Evolutionary conservation across 768 basidiomycete genomes (phyloP).

Genomic region (Amanita thiersii): DNA sequence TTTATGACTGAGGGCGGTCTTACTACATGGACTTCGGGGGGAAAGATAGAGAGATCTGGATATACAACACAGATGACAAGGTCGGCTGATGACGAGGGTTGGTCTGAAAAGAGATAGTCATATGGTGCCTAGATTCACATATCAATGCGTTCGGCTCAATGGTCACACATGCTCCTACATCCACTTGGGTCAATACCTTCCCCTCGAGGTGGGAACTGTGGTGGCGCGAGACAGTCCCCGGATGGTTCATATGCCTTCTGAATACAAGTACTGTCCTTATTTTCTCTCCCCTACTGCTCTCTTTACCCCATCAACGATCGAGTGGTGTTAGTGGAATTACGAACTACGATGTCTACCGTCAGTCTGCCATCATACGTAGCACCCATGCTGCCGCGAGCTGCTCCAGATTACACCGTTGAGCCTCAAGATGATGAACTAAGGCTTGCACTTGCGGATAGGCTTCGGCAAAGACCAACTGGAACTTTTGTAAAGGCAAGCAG

Average conservation of each 20-base stretch:
- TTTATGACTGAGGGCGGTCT: no score
- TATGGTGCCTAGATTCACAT: not conserved
- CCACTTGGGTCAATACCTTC: not conserved
- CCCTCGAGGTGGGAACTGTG: no score
- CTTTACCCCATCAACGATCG: no score
- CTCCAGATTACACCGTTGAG: slow-evolving; percentile 45
- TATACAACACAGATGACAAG: no score
- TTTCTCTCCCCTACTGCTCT: not conserved
- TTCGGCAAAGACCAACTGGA: slow-evolving; percentile 31
- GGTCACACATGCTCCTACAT: not conserved
- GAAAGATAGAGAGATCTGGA: no score
- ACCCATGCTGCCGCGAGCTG: slow-evolving; percentile 27
- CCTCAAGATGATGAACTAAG: slow-evolving; percentile 47
- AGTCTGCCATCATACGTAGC: slow-evolving; percentile 43
- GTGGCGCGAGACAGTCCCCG: no score
- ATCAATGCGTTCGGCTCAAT: not conserved
- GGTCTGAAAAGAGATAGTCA: not conserved
- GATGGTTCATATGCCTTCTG: no score
- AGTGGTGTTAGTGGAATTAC: no score
- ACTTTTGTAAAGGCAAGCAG: slow-evolving; percentile 55
- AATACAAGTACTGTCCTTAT: no score
- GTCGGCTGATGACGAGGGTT: not conserved
- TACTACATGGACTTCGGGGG: no score
- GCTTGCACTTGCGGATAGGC: slow-evolving; percentile 35
- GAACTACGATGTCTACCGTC: slow-evolving; percentile 34